Evolutionary conservation across 2,329 filamentous ascomycete genomes (phyloP), one percentile per base, ranked within the genome.

Genomic region (Ophiostoma quercus): DNA sequence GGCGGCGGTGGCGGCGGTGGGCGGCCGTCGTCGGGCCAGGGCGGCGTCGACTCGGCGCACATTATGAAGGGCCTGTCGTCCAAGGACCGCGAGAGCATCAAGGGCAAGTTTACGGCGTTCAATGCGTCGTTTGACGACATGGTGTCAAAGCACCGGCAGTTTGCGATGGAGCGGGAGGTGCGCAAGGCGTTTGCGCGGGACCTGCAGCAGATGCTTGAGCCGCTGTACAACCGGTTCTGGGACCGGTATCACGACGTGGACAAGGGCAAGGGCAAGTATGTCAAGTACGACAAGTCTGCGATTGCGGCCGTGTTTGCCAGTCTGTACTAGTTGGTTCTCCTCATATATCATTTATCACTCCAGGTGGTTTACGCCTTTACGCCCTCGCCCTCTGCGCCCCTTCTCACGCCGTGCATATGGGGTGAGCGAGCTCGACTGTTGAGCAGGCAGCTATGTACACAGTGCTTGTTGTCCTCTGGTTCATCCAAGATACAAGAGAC

Each of bases 211-310:
- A 92, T 97, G 81, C 89, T 99, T 70, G 94, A 98, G 80, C 94
- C 94, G 69, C 84, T 99, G 16, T 99, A 99, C 81, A 91, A 90
- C 72, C 87, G 95, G 65, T 99, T 99, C 80, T 98, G 92, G 88
- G 95, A 98, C 80, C 87, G 94, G 37, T 99, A 99, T 78, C 94
- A 97, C 78, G 95, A 98, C 80, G 89, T 98, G 73, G 94, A 98
- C 80, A 97, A 97, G 82, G 95, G 95, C 71, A 96, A 94, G 81
- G 94, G 94, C 74, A 99, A 99, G 80, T 96, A 98, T 79, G 93
- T 96, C 78, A 97, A 96, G 82, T 98, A 97, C 78, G 94, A 97
- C 82, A 97, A 97, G 83, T 84, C 84, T 57, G 87, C 88, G 66
- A 89, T 99, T 75, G 87, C 90, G 66, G 86, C 87, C 29, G 83